A percentile compares a stretch with the other conserved stretches of the same genome.
These are phyloP conservation scores for Incumbomyces lentus DNA, from an alignment of 2,329 filamentous ascomycete genomes.

Conservation along the genomic window DNA sequence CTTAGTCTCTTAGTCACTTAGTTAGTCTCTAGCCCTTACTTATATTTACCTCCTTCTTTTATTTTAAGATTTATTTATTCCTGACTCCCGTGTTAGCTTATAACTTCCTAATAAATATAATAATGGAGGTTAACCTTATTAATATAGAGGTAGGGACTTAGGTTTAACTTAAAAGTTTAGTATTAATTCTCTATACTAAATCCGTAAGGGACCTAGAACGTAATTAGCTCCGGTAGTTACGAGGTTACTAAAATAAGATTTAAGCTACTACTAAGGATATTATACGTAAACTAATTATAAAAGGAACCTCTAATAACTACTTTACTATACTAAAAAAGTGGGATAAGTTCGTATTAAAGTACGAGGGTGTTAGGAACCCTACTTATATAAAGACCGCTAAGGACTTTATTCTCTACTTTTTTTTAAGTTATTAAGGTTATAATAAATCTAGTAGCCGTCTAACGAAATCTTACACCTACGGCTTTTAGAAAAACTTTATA, in stretches of 20 bases:
- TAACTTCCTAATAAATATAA: too few species aligned
- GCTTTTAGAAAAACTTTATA: slow-evolving; percentile 3
- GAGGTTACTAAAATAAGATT: not conserved
- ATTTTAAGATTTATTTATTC: too few species aligned
- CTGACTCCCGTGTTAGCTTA: too few species aligned
- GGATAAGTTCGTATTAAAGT: not conserved
- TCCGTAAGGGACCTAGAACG: slow-evolving; percentile 6
- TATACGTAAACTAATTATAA: slow-evolving; percentile 1
- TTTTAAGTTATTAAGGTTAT: not conserved
- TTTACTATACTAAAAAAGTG: slow-evolving; percentile 1
- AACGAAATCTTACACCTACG: slow-evolving; percentile 9
- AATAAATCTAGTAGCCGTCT: slow-evolving; percentile 4
- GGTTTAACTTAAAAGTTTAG: too few species aligned
- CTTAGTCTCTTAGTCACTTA: too few species aligned
- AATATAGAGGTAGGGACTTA: too few species aligned
- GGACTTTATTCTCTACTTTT: slow-evolving; percentile 6
- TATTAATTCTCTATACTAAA: too few species aligned
- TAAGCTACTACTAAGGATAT: not conserved
- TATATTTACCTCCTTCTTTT: too few species aligned
- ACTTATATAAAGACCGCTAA: slow-evolving; percentile 6
- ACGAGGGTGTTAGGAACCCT: not conserved
- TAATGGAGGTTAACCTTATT: too few species aligned
- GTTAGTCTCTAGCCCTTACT: too few species aligned
- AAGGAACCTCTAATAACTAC: not conserved
- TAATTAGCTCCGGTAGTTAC: not conserved